Base-by-base conservation (phyloP, 805 yeast species). In the Ogataea ganodermae region DNA sequence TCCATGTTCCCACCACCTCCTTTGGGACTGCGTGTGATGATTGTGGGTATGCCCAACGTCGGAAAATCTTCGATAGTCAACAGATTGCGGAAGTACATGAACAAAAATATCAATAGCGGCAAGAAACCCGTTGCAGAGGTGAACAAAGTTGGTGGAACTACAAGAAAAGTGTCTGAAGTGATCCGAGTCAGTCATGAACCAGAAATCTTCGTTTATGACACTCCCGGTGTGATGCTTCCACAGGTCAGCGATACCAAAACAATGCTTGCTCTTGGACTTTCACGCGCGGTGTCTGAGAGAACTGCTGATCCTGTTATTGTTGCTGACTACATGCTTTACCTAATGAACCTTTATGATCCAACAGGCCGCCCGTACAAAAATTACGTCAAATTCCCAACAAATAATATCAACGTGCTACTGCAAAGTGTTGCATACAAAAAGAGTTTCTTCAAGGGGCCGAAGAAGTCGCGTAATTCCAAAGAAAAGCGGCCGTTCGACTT, bases 21-120 rank as follows among this genome's bases (percentile, higher is more conserved):
- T 0, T 66, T 90, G 49, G 98, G 98, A 0, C 70, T 86, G 40
- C 68, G 90, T 18, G 66, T 87, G 48, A 72, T 91, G 72, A 79
- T 92, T 37, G 83, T 85, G 6, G 99, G 99, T 0, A 87, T 94
- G 94, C 99, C 99, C 1, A 94, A 94, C 63, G 96, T 90, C n/a
- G 99, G 99, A 0, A 94, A 94, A 66, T 86, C 96, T 10, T 86
- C 97, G 0, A 63, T 94, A 40, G 84, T 91, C 22, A 94, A 94
- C 60, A 73, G 84, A 0, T 68, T 91, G 42, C 68, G 97, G 49
- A 69, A 68, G 6, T 68, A 43, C 14, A 65, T 69, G 20, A 33
- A 57, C 38, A 45, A 45, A 16, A 38, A 40, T 6, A 35, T 18
- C 16, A 36, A 68, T 7, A 62, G 60, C 41, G 62, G 59, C 16